phyloP scores from a whole-genome alignment of 805 yeast genomes.

The Yarrowia phangngaensis region DNA sequence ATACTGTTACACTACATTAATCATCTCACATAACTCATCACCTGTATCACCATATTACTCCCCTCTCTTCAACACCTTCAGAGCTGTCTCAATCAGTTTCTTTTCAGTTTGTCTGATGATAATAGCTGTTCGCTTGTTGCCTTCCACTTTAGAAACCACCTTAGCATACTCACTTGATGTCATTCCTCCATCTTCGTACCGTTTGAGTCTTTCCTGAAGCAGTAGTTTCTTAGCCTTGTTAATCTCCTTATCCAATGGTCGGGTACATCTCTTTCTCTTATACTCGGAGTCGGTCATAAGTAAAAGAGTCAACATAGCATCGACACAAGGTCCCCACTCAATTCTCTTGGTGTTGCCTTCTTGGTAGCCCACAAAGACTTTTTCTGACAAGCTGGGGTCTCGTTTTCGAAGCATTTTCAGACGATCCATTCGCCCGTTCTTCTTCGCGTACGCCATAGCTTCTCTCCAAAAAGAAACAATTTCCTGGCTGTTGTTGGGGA shows the following conservation, averaged over 20 bases:
- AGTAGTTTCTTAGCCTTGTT: conserved; percentile 27
- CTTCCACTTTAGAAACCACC: conserved; percentile 24
- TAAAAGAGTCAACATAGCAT: conserved; percentile 28
- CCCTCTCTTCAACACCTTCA: background rate
- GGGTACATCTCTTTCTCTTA: conserved; percentile 27
- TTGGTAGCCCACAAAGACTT: conserved; percentile 28
- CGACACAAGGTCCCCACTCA: conserved; percentile 29
- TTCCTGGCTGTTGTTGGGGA: conserved; percentile 53
- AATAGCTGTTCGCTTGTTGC: conserved; percentile 29
- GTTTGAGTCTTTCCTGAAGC: conserved; percentile 27
- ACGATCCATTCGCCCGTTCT: conserved; percentile 34
- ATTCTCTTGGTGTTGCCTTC: conserved; percentile 29
- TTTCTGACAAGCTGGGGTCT: conserved; percentile 32
- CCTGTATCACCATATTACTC: too few species aligned
- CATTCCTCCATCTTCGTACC: conserved; percentile 32
- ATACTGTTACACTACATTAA: too few species aligned
- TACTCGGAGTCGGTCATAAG: conserved; percentile 29
- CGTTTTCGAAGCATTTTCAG: conserved; percentile 48
- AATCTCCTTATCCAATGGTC: conserved; percentile 27
- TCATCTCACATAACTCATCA: too few species aligned
- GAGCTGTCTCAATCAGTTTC: conserved; percentile 16
- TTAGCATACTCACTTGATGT: conserved; percentile 32
- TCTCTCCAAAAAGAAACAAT: conserved; percentile 56
- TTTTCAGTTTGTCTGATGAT: conserved; percentile 38
- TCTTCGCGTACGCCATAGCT: conserved; percentile 40